Percentiles rank a stretch among this genome's conserved stretches.
Evolutionary conservation across 23 red algal genomes (phyloP).

Genomic region (Gracilaria caudata): DNA sequence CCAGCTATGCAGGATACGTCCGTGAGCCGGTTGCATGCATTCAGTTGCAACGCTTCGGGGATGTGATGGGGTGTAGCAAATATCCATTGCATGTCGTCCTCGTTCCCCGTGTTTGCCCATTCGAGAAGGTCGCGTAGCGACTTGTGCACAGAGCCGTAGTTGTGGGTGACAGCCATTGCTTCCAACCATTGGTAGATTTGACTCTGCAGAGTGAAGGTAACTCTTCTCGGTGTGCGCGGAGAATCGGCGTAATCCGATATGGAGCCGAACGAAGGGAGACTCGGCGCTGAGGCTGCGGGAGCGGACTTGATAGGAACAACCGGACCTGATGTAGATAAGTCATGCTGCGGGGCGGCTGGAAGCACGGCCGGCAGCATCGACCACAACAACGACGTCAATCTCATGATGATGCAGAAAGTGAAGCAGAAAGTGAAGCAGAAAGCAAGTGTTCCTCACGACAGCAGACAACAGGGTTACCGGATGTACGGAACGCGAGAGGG

Average conservation of each 20-base stretch:
- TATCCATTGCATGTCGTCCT: conserved; percentile 33
- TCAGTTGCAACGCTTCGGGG: neutral
- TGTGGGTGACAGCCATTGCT: conserved; percentile 42
- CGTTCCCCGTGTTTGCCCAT: conserved; percentile 22
- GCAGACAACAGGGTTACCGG: no score
- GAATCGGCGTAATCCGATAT: conserved; percentile 17
- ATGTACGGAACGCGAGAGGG: no score
- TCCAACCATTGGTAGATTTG: conserved; percentile 21
- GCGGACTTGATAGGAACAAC: neutral
- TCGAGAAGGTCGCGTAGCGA: conserved; percentile 39
- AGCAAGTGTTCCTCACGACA: no score
- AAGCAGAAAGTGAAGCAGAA: neutral
- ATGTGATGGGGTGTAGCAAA: conserved; percentile 23
- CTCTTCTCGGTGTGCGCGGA: neutral
- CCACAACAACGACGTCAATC: neutral
- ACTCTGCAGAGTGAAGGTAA: neutral
- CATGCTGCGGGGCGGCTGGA: neutral
- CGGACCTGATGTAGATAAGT: neutral
- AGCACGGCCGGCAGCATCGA: neutral
- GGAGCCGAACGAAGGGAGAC: neutral
- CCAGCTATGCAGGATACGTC: conserved; percentile 15
- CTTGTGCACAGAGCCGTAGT: conserved; percentile 49
- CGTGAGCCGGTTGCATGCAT: neutral
- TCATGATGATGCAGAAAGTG: neutral
- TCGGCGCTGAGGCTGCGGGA: neutral